Base-by-base conservation (phyloP, 108 stramenopile genomes). In the Skeletonema potamos region DNA sequence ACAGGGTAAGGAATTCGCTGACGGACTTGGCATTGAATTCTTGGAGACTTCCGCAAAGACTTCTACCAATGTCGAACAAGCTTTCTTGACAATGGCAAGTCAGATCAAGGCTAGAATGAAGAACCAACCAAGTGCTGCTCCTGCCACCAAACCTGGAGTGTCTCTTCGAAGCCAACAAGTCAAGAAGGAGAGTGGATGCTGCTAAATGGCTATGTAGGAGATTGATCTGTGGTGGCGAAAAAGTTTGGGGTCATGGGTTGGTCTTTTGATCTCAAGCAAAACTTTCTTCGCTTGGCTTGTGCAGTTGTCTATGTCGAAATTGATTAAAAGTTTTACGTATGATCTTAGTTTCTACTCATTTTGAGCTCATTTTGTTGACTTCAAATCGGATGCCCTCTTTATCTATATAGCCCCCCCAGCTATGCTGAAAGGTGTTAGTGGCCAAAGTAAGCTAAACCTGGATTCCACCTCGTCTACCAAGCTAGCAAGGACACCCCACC, bases 21-120 rank as follows among this genome's bases (percentile, higher is more conserved):
- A 99, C 58, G 85, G 87, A 59, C 88, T 96, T 27, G 98, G 98
- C 44, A 98, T 99, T 74, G 95, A 97, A 73, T 99, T 98, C 81
- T 85, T 99, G 76, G 99, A 99, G 87, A 99, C 99, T 37, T 95
- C 93, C 20, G 99, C 99, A 65, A 99, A 99, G 95, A 97, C 97
- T 64, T 85, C 96, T 11, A 87, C 88, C 48, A 99, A 99, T 86
- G 99, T 99, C 64, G 98, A 99, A 72, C 93, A 99, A 78, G 97
- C 98, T 15, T 99, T 99, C 84, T 88, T 97, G 78, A 98, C 96
- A 68, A 98, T 99, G 98, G 97, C 98, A 22, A 85, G 92, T 66
- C 96, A 98, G 70, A 99, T 99, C 96, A 97, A 96, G 92, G 88
- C 92, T 56, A 84, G 96, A 82, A 96, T 97, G 96, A 92, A 95